phyloP scores from a whole-genome alignment of 2,329 filamentous ascomycete species.

The Bipolaris sorokiniana region DNA sequence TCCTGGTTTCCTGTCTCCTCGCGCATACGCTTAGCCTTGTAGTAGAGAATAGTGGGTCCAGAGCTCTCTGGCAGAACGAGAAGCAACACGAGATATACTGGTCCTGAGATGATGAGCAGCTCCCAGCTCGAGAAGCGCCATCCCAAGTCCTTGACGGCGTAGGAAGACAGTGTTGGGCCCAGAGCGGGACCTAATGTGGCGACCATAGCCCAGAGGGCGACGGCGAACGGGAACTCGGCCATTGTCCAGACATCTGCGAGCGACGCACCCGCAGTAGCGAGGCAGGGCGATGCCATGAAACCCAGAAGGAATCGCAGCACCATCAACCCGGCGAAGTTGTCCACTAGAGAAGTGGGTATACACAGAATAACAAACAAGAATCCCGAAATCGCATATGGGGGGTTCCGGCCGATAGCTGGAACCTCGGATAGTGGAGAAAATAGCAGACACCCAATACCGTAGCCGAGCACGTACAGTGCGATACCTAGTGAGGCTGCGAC shows the following conservation, averaged over 20 bases:
- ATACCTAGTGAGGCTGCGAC: conserved; percentile 63
- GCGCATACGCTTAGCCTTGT: conserved; percentile 74
- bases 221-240: conserved; percentile 50
- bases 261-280: conserved; percentile 45
- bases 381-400: conserved; percentile 71
- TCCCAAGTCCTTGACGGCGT: conserved; percentile 68
- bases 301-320: conserved; percentile 53
- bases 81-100: conserved; percentile 75
- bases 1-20: conserved; percentile 68
- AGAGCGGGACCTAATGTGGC: conserved; percentile 67
- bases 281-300: conserved; percentile 45
- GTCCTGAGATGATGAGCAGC: conserved; percentile 75
- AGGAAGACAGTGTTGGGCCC: conserved; percentile 70
- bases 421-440: conserved; percentile 72
- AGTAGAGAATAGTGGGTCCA: conserved; percentile 62
- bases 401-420: conserved; percentile 68
- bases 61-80: conserved; percentile 89
- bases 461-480: conserved; percentile 66
- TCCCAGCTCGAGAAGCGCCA: conserved; percentile 89
- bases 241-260: conserved; percentile 47
- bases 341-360: conserved; percentile 66
- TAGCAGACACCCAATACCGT: conserved; percentile 66
- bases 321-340: conserved; percentile 67
- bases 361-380: conserved; percentile 70
- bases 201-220: conserved; percentile 51